Percentiles rank a stretch among this genome's conserved stretches.
phyloP scores from a whole-genome alignment of 2,329 filamentous ascomycete species.

The Stachybotrys chlorohalonatus region DNA sequence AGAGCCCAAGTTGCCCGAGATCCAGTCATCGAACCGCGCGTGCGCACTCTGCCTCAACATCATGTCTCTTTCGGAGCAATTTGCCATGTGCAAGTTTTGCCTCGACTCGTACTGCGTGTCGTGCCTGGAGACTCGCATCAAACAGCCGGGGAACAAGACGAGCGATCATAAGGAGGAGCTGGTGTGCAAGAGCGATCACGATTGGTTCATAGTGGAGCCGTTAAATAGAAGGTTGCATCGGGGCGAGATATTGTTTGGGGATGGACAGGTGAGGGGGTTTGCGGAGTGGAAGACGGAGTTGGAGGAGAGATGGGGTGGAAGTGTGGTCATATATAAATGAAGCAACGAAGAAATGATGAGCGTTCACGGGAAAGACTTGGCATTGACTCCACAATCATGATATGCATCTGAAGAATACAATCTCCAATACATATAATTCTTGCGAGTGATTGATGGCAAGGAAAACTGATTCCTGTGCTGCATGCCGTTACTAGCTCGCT shows the following conservation, averaged over 20 bases:
- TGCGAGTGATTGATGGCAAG: too few species aligned
- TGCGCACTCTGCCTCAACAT: constrained; percentile 29
- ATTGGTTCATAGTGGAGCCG: constrained; percentile 29
- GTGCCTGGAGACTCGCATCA: constrained; percentile 21
- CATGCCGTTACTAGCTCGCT: too few species aligned
- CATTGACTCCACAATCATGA: too few species aligned
- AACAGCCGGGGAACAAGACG: constrained; percentile 18
- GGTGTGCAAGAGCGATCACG: constrained; percentile 26
- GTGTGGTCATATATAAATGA: neutral
- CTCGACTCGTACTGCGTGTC: constrained; percentile 28
- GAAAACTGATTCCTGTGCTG: too few species aligned
- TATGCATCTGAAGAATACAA: too few species aligned
- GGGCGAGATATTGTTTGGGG: constrained; percentile 26
- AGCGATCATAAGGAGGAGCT: constrained; percentile 16
- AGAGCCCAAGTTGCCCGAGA: constrained; percentile 27
- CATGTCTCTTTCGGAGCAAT: constrained; percentile 19
- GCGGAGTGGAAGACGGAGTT: constrained; percentile 25
- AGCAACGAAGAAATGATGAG: too few species aligned
- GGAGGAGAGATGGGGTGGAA: constrained; percentile 17
- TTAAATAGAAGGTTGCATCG: constrained; percentile 22
- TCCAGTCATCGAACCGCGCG: constrained; percentile 21
- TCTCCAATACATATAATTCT: too few species aligned
- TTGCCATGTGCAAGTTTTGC: constrained; percentile 27
- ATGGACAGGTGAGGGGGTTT: constrained; percentile 21
- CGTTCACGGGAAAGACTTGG: too few species aligned